Percentiles rank a stretch among this genome's conserved stretches.
phyloP scores from a whole-genome alignment of 768 basidiomycete genomes.

The Lepiota brunneoincarnata region DNA sequence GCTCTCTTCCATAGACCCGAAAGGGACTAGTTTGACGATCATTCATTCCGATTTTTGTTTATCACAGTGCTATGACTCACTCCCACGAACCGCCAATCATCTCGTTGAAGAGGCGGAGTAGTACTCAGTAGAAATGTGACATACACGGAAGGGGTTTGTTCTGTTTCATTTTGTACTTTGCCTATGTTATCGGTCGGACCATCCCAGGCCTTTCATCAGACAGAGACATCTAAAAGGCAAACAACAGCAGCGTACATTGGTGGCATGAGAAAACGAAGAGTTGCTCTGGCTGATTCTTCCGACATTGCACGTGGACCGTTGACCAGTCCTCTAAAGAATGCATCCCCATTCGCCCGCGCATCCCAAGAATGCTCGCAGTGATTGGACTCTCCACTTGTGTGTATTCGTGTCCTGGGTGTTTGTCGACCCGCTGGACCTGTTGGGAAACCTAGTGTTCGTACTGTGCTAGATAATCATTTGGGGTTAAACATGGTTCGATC shows the following conservation, averaged over 20 bases:
- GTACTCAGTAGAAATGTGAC: not conserved
- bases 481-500: no score
- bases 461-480: no score
- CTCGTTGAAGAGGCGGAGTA: no score
- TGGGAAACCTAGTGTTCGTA: no score
- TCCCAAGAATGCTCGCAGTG: no score
- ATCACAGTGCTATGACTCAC: not conserved
- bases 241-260: not conserved
- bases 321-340: not conserved
- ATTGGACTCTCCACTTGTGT: no score
- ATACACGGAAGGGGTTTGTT: not conserved
- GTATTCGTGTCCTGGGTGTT: no score
- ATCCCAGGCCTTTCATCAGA: slow-evolving; percentile 7
- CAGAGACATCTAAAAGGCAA: slow-evolving; percentile 4
- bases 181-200: not conserved
- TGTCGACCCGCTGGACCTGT: no score
- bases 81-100: not conserved
- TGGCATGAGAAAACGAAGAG: slow-evolving; percentile 4
- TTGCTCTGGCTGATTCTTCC: not conserved
- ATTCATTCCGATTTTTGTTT: not conserved
- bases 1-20: not conserved
- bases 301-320: not conserved
- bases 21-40: not conserved
- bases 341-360: no score
- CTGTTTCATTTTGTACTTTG: not conserved